Percentiles rank a stretch among this genome's conserved stretches.
phyloP scores from a whole-genome alignment of 1,284 basidiomycete species.

The Apiotrichum domesticum region DNA sequence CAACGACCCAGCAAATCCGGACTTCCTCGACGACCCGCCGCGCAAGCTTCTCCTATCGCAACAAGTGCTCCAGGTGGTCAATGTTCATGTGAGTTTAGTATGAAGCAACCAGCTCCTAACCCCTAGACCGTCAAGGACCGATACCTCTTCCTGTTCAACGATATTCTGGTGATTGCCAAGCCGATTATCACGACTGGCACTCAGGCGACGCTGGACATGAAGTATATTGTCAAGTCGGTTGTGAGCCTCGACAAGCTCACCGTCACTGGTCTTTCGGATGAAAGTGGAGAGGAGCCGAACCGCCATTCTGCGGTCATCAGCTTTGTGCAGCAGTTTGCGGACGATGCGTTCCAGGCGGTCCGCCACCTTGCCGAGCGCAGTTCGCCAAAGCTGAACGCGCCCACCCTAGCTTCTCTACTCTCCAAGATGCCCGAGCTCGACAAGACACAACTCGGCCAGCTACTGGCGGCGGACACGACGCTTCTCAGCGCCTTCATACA shows the following conservation, averaged over 20 bases:
- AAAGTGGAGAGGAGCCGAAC: conserved; percentile 24
- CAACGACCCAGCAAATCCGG: conserved; percentile 56
- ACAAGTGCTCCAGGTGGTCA: conserved; percentile 83
- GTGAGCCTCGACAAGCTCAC: conserved; percentile 62
- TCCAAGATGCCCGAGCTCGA: conserved; percentile 82
- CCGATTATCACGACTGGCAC: conserved; percentile 52
- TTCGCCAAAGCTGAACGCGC: conserved; percentile 55
- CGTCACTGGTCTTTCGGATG: conserved; percentile 31
- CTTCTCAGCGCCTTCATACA: conserved; percentile 79
- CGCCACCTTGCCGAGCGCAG: conserved; percentile 55
- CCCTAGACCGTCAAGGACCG: conserved; percentile 80
- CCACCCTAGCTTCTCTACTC: conserved; percentile 68
- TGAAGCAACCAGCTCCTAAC: background rate
- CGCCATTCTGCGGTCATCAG: conserved; percentile 60
- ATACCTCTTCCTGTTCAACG: conserved; percentile 90
- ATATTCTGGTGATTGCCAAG: conserved; percentile 75
- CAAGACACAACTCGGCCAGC: conserved; percentile 72
- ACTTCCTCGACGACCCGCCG: conserved; percentile 72
- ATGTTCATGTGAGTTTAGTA: background rate
- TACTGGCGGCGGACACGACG: conserved; percentile 66
- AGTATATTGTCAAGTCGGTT: conserved; percentile 81
- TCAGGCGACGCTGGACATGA: conserved; percentile 66
- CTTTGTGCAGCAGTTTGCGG: conserved; percentile 68
- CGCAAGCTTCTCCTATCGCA: conserved; percentile 76
- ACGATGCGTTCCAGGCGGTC: conserved; percentile 67